Conservation (phyloP, 2,329 filamentous ascomycete species). For the Diplodia mutila region DNA sequence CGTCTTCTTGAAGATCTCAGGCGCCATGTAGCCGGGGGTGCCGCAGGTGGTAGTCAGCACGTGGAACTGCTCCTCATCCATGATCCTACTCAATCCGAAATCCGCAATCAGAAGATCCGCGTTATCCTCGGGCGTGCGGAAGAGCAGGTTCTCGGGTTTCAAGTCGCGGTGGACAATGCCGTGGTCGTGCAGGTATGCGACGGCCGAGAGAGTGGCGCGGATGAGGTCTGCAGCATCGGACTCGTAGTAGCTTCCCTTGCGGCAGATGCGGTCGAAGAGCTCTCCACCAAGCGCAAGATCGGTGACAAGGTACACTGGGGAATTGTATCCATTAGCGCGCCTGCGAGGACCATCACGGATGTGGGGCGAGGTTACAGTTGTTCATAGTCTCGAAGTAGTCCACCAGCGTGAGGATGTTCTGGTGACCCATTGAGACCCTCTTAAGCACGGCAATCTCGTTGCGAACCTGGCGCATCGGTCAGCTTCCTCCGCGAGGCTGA, state of each 20-base stretch:
- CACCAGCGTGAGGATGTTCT: conserved; percentile 95
- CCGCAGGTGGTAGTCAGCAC: conserved; percentile 97
- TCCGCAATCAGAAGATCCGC: conserved; percentile 96
- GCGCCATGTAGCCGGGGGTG: conserved; percentile 98
- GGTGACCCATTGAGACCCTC: conserved; percentile 97
- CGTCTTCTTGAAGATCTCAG: conserved; percentile 98
- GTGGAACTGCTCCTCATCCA: conserved; percentile 99
- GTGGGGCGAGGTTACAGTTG: conserved; percentile 64
- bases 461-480: conserved; percentile 65
- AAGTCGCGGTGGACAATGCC: conserved; percentile 97
- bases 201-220: conserved; percentile 91
- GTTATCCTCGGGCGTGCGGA: conserved; percentile 96
- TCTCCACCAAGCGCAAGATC: conserved; percentile 95
- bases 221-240: conserved; percentile 95
- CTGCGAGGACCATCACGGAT: not conserved
- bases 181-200: conserved; percentile 97
- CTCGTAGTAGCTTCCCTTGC: conserved; percentile 98
- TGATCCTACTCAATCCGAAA: conserved; percentile 93
- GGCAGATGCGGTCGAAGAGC: conserved; percentile 96
- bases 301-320: conserved; percentile 87
- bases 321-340: not conserved
- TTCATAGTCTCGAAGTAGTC: conserved; percentile 99
- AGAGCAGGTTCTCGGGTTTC: conserved; percentile 96
- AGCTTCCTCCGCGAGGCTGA: not conserved
- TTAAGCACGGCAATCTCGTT: conserved; percentile 99